Evolutionary conservation across 2,329 filamentous ascomycete species (phyloP).

Genomic region (Talaromyces sp.): DNA sequence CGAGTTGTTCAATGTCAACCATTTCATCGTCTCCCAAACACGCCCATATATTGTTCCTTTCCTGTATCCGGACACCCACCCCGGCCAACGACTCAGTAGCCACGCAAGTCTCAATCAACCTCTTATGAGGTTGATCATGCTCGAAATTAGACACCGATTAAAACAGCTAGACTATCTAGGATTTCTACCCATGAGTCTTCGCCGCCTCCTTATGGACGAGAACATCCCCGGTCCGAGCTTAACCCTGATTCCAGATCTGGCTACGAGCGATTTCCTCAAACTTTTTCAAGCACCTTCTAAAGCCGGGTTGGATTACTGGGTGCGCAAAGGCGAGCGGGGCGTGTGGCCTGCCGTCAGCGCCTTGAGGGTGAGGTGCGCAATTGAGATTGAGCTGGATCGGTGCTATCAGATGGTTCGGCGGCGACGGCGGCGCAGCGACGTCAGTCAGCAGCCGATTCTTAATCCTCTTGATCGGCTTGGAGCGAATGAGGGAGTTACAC

Average conservation of each 20-base stretch:
- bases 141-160: conserved; percentile 76
- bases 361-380: conserved; percentile 72
- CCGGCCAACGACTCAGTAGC: conserved; percentile 57
- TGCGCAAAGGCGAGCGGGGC: conserved; percentile 74
- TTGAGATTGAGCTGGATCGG: conserved; percentile 83
- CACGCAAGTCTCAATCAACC: conserved; percentile 56
- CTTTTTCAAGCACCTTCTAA: conserved; percentile 79
- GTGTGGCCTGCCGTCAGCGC: conserved; percentile 89
- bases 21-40: conserved; percentile 91
- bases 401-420: conserved; percentile 75
- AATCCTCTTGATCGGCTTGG: conserved; percentile 20
- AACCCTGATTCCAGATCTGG: conserved; percentile 77
- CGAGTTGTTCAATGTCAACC: conserved; percentile 87
- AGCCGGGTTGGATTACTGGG: conserved; percentile 78
- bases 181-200: conserved; percentile 64
- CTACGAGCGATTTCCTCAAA: conserved; percentile 66
- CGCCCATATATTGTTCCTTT: conserved; percentile 86
- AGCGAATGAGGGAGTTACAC: conserved; percentile 30
- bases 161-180: conserved; percentile 75
- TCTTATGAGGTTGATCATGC: conserved; percentile 61
- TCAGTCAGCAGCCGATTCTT: conserved; percentile 17
- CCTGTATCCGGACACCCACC: conserved; percentile 74
- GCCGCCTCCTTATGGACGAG: conserved; percentile 78
- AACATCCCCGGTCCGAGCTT: conserved; percentile 72
- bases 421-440: conserved; percentile 31